phyloP scores from a whole-genome alignment of 83 land plant genomes.

The Isoetes engelmannii region DNA sequence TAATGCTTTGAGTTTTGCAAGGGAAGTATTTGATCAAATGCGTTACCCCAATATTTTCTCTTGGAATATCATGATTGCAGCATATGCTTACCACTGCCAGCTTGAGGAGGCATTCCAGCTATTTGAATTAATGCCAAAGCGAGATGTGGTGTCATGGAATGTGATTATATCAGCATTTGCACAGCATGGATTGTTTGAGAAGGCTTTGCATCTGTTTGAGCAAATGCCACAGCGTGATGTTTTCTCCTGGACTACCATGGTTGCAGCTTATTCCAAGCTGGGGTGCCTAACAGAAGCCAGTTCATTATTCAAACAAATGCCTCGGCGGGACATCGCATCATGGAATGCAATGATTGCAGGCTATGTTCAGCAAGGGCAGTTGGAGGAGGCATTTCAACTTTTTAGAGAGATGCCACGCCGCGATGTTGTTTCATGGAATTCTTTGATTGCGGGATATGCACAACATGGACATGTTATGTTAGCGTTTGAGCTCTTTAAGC shows the following conservation, averaged over 20 bases:
- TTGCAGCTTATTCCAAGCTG: slow-evolving; percentile 1
- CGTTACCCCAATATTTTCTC: too few relatives aligned
- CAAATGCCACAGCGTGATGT: background rate
- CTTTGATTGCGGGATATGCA: slow-evolving; percentile 30
- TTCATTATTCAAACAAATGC: slow-evolving; percentile 29
- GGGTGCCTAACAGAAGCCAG: slow-evolving; percentile 1
- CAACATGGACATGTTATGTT: slow-evolving; percentile 17
- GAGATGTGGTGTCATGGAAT: too few relatives aligned
- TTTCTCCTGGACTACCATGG: background rate
- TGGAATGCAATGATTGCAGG: slow-evolving; percentile 47
- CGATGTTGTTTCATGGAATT: slow-evolving; percentile 35
- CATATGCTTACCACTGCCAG: too few relatives aligned
- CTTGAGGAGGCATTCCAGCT: too few relatives aligned
- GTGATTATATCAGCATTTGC: too few relatives aligned
- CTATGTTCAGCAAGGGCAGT: slow-evolving; percentile 32
- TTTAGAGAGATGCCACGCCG: slow-evolving; percentile 32
- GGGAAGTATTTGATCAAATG: too few relatives aligned
- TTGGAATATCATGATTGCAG: too few relatives aligned
- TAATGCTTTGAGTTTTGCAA: too few relatives aligned
- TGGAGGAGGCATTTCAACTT: slow-evolving; percentile 32
- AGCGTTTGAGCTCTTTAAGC: slow-evolving; percentile 31
- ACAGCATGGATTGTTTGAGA: too few relatives aligned
- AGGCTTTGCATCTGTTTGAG: too few relatives aligned
- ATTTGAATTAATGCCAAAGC: too few relatives aligned
- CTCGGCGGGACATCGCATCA: slow-evolving; percentile 35